Evolutionary conservation across 176 grass and related monocot species (phyloP).

Genomic region (Oryza nivara): DNA sequence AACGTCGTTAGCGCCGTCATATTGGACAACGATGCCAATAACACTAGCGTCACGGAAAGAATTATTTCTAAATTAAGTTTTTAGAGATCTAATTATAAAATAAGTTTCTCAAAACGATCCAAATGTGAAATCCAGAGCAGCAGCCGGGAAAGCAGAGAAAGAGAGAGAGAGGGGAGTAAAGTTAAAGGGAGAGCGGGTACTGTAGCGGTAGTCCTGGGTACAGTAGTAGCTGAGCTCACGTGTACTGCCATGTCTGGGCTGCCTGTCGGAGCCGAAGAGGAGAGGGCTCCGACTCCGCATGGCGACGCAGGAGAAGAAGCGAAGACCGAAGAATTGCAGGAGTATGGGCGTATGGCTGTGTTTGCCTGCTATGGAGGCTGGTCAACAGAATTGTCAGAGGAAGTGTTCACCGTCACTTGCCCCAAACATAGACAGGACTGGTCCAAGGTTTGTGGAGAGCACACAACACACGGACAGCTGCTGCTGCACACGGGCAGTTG

Average conservation of each 20-base stretch:
- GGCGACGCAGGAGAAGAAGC: not conserved
- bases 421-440: not conserved
- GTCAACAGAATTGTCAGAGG: not conserved
- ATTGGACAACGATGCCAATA: no score
- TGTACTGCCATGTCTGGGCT: slow-evolving; percentile 41
- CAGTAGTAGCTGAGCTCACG: slow-evolving; percentile 45
- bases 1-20: no score
- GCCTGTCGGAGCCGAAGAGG: not conserved
- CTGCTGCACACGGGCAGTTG: not conserved
- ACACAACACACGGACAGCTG: not conserved
- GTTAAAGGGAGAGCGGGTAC: not conserved
- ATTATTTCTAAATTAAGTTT: no score
- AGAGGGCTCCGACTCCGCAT: not conserved
- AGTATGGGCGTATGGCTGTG: no score
- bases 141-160: not conserved
- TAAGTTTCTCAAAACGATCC: no score
- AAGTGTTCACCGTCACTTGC: not conserved
- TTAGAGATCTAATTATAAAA: no score
- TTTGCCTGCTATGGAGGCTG: not conserved
- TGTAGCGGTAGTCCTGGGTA: not conserved
- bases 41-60: no score
- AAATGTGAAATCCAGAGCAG: no score
- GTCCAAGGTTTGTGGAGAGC: not conserved
- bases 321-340: not conserved
- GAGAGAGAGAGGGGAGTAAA: not conserved